These are phyloP conservation scores for Globisporangium nodosum DNA, from an alignment of 352 stramenopile genomes.

Conservation along the genomic window DNA sequence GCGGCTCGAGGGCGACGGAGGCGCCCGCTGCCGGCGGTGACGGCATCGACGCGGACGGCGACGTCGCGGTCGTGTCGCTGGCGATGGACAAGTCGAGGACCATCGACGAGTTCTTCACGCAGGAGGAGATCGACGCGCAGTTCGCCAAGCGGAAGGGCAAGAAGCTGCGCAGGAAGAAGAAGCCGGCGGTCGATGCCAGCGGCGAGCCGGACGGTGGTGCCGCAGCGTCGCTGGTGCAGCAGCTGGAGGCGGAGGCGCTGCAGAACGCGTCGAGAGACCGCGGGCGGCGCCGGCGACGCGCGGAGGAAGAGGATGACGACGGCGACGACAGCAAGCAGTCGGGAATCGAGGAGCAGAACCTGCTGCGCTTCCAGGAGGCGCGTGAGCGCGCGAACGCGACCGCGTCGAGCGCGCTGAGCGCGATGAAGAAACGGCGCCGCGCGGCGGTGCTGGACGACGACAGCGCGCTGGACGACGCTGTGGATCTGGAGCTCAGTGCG, in stretches of 20 bases:
- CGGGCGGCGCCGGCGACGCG: slow-evolving; percentile 40
- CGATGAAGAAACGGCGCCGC: slow-evolving; percentile 40
- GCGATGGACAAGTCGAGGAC: slow-evolving; percentile 41
- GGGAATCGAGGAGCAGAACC: slow-evolving; percentile 29
- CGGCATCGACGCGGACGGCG: slow-evolving; percentile 15
- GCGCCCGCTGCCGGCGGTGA: neutral
- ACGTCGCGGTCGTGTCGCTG: slow-evolving; percentile 54
- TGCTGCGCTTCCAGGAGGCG: slow-evolving; percentile 67
- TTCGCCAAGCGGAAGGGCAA: slow-evolving; percentile 82
- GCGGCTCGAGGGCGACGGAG: slow-evolving; percentile 13
- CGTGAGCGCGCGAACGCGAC: slow-evolving; percentile 52
- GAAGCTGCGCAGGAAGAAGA: slow-evolving; percentile 73
- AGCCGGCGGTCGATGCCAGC: slow-evolving; percentile 17
- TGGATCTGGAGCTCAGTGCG: slow-evolving; percentile 72
- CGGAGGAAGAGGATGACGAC: slow-evolving; percentile 27
- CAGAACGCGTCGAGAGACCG: slow-evolving; percentile 37
- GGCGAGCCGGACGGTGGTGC: slow-evolving; percentile 12
- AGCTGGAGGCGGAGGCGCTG: slow-evolving; percentile 60
- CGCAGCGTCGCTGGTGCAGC: slow-evolving; percentile 33
- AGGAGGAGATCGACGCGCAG: slow-evolving; percentile 78
- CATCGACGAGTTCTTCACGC: slow-evolving; percentile 78
- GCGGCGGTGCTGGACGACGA: slow-evolving; percentile 20
- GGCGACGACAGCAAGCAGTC: slow-evolving; percentile 20
- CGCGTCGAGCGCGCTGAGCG: slow-evolving; percentile 34
- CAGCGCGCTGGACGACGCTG: slow-evolving; percentile 41